Evolutionary conservation across 176 grass and related monocot species (phyloP), one percentile per base, ranked within the genome.

Genomic region (Zea luxurians): DNA sequence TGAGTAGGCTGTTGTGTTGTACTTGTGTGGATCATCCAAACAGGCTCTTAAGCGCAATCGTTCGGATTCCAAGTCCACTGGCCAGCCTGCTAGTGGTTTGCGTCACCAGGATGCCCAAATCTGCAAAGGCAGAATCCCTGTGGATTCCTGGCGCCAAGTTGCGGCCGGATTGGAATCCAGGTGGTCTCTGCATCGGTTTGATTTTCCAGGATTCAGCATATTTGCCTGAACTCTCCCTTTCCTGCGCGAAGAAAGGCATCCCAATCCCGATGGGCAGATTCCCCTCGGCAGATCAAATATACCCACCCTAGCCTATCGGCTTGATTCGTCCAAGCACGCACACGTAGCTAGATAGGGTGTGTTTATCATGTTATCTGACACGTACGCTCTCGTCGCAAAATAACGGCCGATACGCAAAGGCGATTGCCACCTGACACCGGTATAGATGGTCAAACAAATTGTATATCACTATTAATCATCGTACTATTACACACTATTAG

Each of bases 21-120:
- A 27, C 27, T 27, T 27, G 27, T 27, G 27, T 27, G 27, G 27
- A 27, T 27, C 27, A 27, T 27, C 27, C 27, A 27, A 27, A 27
- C 27, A 27, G 27, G 27, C 27, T 27, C 10, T 6, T 6, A 38
- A 4, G 21, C 21, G 11, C n/a, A 42, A 20, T 50, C 7, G 35
- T 15, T 53, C 20, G 16, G 50, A 61, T 8, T 13, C 47, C 38
- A 4, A 40, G 38, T 40, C 38, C 38, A 40, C 38, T 40, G 4
- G 38, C 38, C 27, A 1, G 27, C 27, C 27, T 40, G 38, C 38
- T 4, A 3, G 38, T 40, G 38, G 38, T 40, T 4, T 40, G 38
- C 38, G 4, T 40, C 82, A 44, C 20, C 5, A 18, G 36, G 87
- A 89, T 89, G 1, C 18, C 82, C 42, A 81, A 77, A 89, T 89